Conservation (phyloP, 495 filamentous ascomycete species). For the Trichoderma reesei region DNA sequence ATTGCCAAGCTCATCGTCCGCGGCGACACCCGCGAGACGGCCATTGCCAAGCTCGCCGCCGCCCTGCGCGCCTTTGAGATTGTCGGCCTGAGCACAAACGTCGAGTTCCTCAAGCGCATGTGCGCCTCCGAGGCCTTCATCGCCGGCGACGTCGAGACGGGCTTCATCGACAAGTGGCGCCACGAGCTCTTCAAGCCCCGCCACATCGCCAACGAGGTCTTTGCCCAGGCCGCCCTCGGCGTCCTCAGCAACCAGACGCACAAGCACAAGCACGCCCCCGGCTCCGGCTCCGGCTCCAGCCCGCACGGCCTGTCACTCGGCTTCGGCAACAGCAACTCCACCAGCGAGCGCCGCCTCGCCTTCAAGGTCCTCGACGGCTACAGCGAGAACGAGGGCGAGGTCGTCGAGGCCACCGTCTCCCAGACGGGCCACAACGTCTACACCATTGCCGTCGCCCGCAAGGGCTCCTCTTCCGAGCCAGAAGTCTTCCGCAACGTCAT, state of each 20-base stretch:
- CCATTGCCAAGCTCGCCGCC: conserved; percentile 70
- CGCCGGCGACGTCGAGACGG: conserved; percentile 84
- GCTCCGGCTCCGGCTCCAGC: conserved; percentile 5
- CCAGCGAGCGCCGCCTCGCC: conserved; percentile 41
- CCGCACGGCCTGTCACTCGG: conserved; percentile 44
- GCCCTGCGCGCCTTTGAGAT: conserved; percentile 87
- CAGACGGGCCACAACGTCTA: conserved; percentile 56
- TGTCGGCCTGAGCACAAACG: conserved; percentile 86
- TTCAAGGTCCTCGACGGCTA: conserved; percentile 39
- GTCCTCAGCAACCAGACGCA: conserved; percentile 34
- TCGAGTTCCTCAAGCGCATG: conserved; percentile 86
- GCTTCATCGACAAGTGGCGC: conserved; percentile 83
- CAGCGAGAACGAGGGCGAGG: conserved; percentile 34
- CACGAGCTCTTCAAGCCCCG: conserved; percentile 57
- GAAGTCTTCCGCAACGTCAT: conserved; percentile 35
- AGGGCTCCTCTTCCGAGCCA: conserved; percentile 23
- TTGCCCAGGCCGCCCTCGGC: conserved; percentile 75
- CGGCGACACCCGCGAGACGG: conserved; percentile 64
- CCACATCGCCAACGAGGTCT: conserved; percentile 51
- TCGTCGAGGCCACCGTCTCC: conserved; percentile 48
- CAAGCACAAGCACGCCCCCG: conserved; percentile 14
- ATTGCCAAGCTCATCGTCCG: conserved; percentile 96
- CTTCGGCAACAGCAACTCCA: conserved; percentile 35
- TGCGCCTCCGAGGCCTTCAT: conserved; percentile 75
- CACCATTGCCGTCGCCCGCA: conserved; percentile 51